Evolutionary conservation across 495 filamentous ascomycete species (phyloP), one percentile per base, ranked within the genome.

Genomic region (Lasiosphaeria hispida): DNA sequence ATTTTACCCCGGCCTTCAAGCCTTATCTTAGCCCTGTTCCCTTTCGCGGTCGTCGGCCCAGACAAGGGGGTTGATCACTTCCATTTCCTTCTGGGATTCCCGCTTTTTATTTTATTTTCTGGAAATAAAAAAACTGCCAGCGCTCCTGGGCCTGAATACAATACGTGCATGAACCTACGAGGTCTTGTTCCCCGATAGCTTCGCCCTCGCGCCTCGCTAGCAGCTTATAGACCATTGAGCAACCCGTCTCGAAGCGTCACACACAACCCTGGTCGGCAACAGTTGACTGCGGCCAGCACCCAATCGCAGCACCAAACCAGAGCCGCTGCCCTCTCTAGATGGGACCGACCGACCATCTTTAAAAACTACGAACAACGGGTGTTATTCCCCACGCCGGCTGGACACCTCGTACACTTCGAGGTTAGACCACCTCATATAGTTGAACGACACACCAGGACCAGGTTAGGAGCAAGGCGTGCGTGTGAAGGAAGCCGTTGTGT

Each of bases 1-100:
- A 48, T 42, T 55, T 43, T 39, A 30, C 10, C 53, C 48, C 56
- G 8, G 35, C 48, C 48, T 18, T 34, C 57, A 60, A 55, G 57
- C 51, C 57, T 60, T 54, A 48, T 53, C 49, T 54, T 36, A 53
- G 13, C 56, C 39, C 55, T 50, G 47, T 33, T 36, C 43, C 49
- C 49, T 19, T 48, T 60, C 42, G 17, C 51, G 18, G 49, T 41
- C 41, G 33, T 42, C 37, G 36, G 30, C 17, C 35, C 34, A 8
- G 50, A 36, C 45, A 41, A 53, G 49, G 57, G 53, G 51, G 48
- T 11, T 15, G 34, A 48, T 48, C 42, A 42, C 50, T 48, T 48
- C 44, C 36, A 42, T 39, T 47, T 40, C 48, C 33, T 36, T 40
- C 36, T 60, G 53, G 47, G 53, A 30, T 35, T 45, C 33, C 42